Evolutionary conservation across 2,329 filamentous ascomycete genomes (phyloP).

Genomic region (Fusarium sp.): DNA sequence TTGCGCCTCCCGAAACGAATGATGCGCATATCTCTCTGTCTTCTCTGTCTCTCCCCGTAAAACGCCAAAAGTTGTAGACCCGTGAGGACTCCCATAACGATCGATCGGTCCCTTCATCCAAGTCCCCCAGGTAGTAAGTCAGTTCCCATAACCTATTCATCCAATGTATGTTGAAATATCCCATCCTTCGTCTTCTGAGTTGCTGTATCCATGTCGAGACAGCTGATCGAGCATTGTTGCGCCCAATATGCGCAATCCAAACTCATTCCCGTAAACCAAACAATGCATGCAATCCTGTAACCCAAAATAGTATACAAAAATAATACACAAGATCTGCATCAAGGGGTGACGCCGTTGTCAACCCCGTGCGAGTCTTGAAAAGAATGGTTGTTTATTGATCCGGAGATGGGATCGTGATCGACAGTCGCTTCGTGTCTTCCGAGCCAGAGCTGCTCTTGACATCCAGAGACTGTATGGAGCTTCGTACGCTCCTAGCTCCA

Average conservation of each 20-base stretch:
- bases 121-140: not conserved
- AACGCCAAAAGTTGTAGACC: constrained; percentile 29
- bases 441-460: constrained; percentile 38
- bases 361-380: constrained; percentile 1
- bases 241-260: constrained; percentile 10
- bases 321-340: constrained; percentile 34
- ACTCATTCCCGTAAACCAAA: constrained; percentile 6
- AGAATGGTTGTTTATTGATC: constrained; percentile 23
- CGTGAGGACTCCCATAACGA: constrained; percentile 5
- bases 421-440: constrained; percentile 42
- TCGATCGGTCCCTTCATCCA: constrained; percentile 11
- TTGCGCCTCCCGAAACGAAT: constrained; percentile 31
- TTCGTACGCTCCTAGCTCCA: constrained; percentile 37
- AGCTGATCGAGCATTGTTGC: not conserved
- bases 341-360: not conserved
- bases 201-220: not conserved
- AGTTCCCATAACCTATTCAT: constrained; percentile 21
- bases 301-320: constrained; percentile 35
- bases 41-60: constrained; percentile 8
- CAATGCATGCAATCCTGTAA: constrained; percentile 26
- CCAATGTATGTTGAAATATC: constrained; percentile 21
- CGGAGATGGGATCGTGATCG: constrained; percentile 42
- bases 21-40: constrained; percentile 15
- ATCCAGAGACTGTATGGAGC: constrained; percentile 43
- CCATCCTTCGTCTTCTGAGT: constrained; percentile 4